These are phyloP conservation scores for Podospora conica DNA, from an alignment of 495 filamentous ascomycete species.

Conservation along the genomic window DNA sequence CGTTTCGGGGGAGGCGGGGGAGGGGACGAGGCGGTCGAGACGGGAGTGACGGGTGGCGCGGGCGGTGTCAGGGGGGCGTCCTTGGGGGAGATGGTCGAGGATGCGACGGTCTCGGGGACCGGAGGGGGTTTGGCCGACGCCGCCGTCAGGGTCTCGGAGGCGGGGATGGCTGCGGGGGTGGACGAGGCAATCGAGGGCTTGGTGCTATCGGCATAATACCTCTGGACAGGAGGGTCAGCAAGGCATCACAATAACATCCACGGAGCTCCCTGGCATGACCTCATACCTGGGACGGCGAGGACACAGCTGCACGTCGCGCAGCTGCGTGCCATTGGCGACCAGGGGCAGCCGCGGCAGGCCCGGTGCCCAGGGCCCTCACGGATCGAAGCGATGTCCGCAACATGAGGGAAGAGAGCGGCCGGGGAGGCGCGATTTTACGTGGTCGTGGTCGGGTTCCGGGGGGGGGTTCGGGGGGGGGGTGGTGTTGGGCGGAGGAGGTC, in stretches of 20 bases:
- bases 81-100: constrained; percentile 53
- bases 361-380: constrained; percentile 47
- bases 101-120: constrained; percentile 35
- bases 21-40: constrained; percentile 44
- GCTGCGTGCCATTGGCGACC: constrained; percentile 52
- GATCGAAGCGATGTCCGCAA: constrained; percentile 60
- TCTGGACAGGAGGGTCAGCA: constrained; percentile 31
- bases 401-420: constrained; percentile 55
- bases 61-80: constrained; percentile 57
- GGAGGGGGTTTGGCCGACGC: constrained; percentile 44
- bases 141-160: constrained; percentile 49
- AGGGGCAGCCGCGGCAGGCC: constrained; percentile 40
- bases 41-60: constrained; percentile 12
- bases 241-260: too few species aligned
- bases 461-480: constrained; percentile 11
- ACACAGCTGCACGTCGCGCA: constrained; percentile 24
- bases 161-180: constrained; percentile 50
- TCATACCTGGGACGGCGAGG: constrained; percentile 26
- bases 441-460: constrained; percentile 5
- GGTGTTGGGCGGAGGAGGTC: constrained; percentile 34
- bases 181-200: constrained; percentile 41
- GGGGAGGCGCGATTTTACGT: constrained; percentile 34
- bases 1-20: constrained; percentile 41
- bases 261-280: constrained; percentile 16
- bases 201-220: constrained; percentile 53